Base-by-base conservation (phyloP, 345 rosid genomes). In the Arabis alpina region DNA sequence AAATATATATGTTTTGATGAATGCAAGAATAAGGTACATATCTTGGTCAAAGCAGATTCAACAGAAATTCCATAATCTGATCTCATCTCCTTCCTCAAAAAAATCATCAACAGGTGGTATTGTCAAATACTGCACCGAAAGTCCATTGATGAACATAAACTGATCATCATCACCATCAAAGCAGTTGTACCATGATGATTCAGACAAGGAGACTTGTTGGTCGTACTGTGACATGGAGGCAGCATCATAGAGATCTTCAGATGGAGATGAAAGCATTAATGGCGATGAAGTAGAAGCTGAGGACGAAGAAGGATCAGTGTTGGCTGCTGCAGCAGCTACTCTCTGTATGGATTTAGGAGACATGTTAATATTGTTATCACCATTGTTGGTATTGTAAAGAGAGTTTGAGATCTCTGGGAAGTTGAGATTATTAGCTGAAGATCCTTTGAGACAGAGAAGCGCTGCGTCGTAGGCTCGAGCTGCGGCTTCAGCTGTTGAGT, bases 401-500 rank as follows among this genome's bases (percentile, higher is more conserved):
- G 80, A 66, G 2, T 83, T 69, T 45, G 96, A 79, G 63, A 88
- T 67, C 74, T 80, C 70, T 1, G 97, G 97, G 80, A 94, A 94
- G 89, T 94, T 94, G 68, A 94, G 87, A 50, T 76, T 74, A 79
- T 74, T 85, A 53, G 81, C 96, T 3, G 94, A 82, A 6, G 97
- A 71, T 47, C 99, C 99, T 74, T 85, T 89, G 60, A 91, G 92
- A 79, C 97, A 94, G 14, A 94, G 61, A 61, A 89, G 96, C 0
- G 97, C 99, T 47, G 97, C 99, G 45, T 94, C 99, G n/a, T 94
- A 91, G 61, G 99, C 99, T 71, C 99, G 75, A 5, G 99, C 99
- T 2, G 99, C 99, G 1, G 95, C 97, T 76, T 91, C 99, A 10
- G 99, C 70, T 0, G 96, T 94, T 30, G 97, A 91, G 74, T 94